A percentile compares a stretch with the other conserved stretches of the same genome.
Evolutionary conservation across 768 basidiomycete species (phyloP).

Genomic region (Vishniacozyma victoriae): DNA sequence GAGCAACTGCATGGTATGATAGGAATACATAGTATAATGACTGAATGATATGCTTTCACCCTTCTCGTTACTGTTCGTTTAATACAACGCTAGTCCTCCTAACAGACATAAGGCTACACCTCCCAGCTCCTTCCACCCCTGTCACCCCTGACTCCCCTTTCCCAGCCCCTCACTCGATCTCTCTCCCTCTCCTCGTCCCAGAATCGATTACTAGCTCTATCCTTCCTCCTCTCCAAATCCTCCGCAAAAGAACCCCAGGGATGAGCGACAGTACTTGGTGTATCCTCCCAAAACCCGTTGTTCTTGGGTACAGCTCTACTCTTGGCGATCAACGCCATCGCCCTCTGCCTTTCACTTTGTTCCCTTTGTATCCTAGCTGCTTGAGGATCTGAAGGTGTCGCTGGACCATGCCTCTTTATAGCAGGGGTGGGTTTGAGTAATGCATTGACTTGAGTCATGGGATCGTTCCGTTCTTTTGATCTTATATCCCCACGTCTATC

Average conservation of each 20-base stretch:
- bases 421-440: too few species aligned
- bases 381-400: neutral
- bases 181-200: constrained; percentile 8
- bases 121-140: too few species aligned
- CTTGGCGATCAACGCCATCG: constrained; percentile 35
- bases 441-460: constrained; percentile 35
- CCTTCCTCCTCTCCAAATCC: constrained; percentile 36
- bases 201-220: constrained; percentile 28
- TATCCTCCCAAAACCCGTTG: constrained; percentile 36
- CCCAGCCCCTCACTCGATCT: constrained; percentile 12
- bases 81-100: too few species aligned
- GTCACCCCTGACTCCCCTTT: too few species aligned
- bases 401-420: too few species aligned
- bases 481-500: constrained; percentile 41
- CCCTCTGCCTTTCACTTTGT: constrained; percentile 35
- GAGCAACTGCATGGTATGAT: too few species aligned
- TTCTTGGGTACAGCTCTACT: constrained; percentile 11
- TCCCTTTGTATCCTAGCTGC: constrained; percentile 24
- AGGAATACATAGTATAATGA: too few species aligned
- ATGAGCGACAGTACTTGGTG: constrained; percentile 20
- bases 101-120: too few species aligned
- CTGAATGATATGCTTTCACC: too few species aligned
- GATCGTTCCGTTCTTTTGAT: constrained; percentile 37
- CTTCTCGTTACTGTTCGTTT: too few species aligned
- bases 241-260: constrained; percentile 26